Base-by-base conservation (phyloP, 495 filamentous ascomycete species). In the Chlorociboria aeruginascens region DNA sequence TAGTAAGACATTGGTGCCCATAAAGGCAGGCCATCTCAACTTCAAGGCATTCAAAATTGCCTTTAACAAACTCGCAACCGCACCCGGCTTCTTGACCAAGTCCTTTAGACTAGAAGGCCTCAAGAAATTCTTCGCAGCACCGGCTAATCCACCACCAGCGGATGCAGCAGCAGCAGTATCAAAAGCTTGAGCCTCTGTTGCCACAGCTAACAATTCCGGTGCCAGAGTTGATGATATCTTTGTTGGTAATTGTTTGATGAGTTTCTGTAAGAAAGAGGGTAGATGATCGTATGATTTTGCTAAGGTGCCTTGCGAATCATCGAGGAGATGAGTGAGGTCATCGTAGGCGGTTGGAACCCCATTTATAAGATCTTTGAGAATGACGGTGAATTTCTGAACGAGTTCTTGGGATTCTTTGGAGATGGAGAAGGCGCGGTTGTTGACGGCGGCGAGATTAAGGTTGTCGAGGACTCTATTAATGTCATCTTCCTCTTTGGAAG, bases 341-440 rank as follows among this genome's bases (percentile, higher is more conserved):
- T 82, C 76, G 61, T 93, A 95, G 11, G 92, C 92, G 0, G 89
- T 93, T 20, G 90, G 90, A 7, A 85, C 90, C 44, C 90, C 90
- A 61, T 86, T 89, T 48, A 86, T 72, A n/a, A 95, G 68, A 62
- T 96, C 90, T 57, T 87, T 89, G 52, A 98, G 80, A 30, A 96
- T 81, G 35, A 87, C 66, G 14, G 85, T 86, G 72, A 98, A 98
- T 50, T 82, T 82, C 37, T 77, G 73, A 33, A 93, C 70, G 3
- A 95, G 73, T 50, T 88, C 79, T 58, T 84, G 75, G 3, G 85
- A 88, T 52, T 89, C 87, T 40, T 78, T 72, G 8, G 85, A 82
- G 37, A 95, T 70, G n/a, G 82, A 81, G 64, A 94, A 87, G 40
- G 83, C 82, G 14, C 78, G 77, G 62, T 88, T 89, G 65, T 90